phyloP scores from a whole-genome alignment of 192 early-diverging fungal species.

The Coemansia furcata region DNA sequence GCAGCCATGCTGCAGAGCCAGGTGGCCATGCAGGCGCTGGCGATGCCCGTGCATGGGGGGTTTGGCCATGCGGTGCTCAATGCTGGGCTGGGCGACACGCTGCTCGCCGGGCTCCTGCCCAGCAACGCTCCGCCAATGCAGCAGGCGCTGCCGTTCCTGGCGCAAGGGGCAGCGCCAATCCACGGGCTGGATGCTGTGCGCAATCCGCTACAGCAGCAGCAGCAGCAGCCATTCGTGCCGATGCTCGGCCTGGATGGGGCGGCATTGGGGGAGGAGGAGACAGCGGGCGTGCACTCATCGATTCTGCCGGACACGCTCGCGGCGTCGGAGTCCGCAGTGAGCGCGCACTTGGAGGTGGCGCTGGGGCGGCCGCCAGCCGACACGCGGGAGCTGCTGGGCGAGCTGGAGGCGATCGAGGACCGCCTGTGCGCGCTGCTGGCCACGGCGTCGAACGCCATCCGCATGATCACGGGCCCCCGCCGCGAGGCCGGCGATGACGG shows the following conservation, averaged over 20 bases:
- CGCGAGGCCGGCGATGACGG: neutral
- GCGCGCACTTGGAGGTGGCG: constrained; percentile 9
- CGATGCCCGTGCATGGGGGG: neutral
- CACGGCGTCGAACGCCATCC: constrained; percentile 28
- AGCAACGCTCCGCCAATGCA: neutral
- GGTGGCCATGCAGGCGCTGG: neutral
- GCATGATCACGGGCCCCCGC: constrained; percentile 33
- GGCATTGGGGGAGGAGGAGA: constrained; percentile 7
- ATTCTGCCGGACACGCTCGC: neutral
- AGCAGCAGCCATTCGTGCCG: neutral
- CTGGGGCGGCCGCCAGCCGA: constrained; percentile 2
- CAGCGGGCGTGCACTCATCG: constrained; percentile 29
- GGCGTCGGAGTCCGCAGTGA: neutral
- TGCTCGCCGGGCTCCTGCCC: neutral
- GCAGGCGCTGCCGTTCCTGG: neutral
- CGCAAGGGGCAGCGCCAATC: neutral
- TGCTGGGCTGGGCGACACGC: neutral
- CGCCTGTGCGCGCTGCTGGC: constrained; percentile 35
- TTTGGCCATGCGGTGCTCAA: neutral
- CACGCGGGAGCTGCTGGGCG: constrained; percentile 9
- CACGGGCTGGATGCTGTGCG: neutral
- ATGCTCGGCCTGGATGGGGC: constrained; percentile 1
- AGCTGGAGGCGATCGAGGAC: constrained; percentile 36
- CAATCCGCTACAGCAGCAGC: neutral
- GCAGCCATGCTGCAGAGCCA: neutral